A percentile compares a stretch with the other conserved stretches of the same genome.
phyloP scores from a whole-genome alignment of 306 rosid species.

The Quercus cerris region DNA sequence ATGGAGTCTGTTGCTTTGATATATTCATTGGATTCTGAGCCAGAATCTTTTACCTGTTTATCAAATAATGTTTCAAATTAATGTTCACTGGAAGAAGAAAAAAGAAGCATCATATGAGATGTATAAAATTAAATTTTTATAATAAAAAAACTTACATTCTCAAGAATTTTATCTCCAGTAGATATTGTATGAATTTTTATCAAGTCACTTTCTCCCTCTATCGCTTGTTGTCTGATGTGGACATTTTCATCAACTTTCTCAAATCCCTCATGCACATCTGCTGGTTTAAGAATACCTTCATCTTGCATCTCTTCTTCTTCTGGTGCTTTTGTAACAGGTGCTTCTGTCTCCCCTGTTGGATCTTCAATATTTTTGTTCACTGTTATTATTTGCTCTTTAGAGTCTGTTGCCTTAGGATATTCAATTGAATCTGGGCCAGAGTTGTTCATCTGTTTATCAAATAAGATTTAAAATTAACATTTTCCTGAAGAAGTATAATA shows the following conservation, averaged over 20 bases:
- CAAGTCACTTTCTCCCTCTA: background rate
- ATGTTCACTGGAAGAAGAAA: no score
- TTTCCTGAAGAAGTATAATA: no score
- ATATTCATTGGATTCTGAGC: conserved; percentile 1
- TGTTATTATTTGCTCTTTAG: background rate
- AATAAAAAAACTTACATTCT: no score
- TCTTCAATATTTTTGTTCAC: background rate
- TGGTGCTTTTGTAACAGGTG: background rate
- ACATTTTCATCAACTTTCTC: background rate
- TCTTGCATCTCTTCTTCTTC: conserved; percentile 1
- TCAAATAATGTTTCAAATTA: no score
- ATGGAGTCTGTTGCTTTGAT: background rate
- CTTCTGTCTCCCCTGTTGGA: background rate
- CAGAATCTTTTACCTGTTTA: conserved; percentile 8
- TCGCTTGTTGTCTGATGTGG: background rate
- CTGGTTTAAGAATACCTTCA: no score
- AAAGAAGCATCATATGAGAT: no score
- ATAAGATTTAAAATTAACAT: background rate
- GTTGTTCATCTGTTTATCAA: background rate
- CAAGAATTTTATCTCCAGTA: background rate
- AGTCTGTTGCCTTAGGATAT: background rate
- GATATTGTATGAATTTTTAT: background rate
- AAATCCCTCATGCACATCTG: no score
- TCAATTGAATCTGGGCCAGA: background rate
- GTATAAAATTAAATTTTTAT: no score